A percentile compares a stretch with the other conserved stretches of the same genome.
Evolutionary conservation across 2,329 filamentous ascomycete species (phyloP).

Genomic region (Karstenula rhodostoma): DNA sequence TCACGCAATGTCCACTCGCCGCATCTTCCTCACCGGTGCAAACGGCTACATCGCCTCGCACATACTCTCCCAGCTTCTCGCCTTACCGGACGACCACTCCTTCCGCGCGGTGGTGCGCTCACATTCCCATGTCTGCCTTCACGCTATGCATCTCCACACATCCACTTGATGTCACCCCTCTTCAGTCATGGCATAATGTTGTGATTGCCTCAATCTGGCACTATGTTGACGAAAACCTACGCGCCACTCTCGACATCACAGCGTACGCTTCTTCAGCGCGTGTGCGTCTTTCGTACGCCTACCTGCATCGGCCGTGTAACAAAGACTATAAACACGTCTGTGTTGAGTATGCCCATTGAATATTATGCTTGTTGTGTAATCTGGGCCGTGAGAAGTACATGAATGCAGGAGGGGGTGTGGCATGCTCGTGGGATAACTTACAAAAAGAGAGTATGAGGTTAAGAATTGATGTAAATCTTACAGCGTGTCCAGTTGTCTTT

Average conservation of each 20-base stretch:
- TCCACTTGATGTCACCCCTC: no score
- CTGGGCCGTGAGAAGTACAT: no score
- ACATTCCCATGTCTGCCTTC: background rate
- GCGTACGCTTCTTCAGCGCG: background rate
- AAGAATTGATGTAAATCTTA: no score
- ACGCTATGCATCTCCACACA: no score
- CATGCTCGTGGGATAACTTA: no score
- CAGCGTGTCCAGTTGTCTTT: no score
- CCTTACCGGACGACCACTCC: slow-evolving; percentile 2
- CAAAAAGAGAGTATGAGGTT: no score
- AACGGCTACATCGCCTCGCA: slow-evolving; percentile 19
- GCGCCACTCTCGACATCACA: background rate
- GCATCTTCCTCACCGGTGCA: slow-evolving; percentile 16
- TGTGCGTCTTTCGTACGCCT: background rate
- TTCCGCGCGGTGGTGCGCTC: slow-evolving; percentile 18
- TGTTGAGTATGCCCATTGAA: no score
- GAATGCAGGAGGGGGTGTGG: slow-evolving; percentile 37
- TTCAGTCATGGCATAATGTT: background rate
- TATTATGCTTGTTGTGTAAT: no score
- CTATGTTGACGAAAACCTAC: slow-evolving; percentile 9
- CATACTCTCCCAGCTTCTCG: slow-evolving; percentile 14
- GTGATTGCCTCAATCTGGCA: background rate
- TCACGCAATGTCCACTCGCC: slow-evolving; percentile 5
- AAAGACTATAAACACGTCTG: no score
- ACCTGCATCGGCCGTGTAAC: no score